These are phyloP conservation scores for Gomphus bonarii DNA, from an alignment of 1,284 basidiomycete genomes.

Conservation along the genomic window DNA sequence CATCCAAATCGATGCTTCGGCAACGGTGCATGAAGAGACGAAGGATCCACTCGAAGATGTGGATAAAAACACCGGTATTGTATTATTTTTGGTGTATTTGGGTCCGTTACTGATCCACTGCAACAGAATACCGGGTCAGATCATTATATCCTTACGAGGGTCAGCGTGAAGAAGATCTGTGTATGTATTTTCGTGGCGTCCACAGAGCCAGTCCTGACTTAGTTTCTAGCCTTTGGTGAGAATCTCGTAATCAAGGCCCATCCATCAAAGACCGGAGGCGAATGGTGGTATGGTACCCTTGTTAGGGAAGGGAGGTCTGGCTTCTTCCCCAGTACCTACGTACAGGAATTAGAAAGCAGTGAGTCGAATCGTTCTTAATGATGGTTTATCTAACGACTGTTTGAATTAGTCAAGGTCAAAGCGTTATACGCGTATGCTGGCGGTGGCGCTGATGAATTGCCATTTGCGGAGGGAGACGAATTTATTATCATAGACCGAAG, in stretches of 20 bases:
- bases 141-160: constrained; percentile 78
- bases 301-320: constrained; percentile 63
- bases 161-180: constrained; percentile 79
- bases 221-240: constrained; percentile 62
- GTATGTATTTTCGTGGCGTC: constrained; percentile 30
- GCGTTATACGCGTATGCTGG: constrained; percentile 75
- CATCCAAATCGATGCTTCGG: constrained; percentile 39
- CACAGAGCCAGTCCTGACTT: constrained; percentile 9
- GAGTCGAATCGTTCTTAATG: constrained; percentile 23
- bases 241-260: constrained; percentile 75
- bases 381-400: constrained; percentile 11
- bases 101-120: constrained; percentile 6
- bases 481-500: constrained; percentile 70
- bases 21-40: constrained; percentile 21
- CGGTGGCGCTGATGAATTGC: constrained; percentile 65
- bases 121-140: constrained; percentile 59
- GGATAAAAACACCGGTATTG: constrained; percentile 51
- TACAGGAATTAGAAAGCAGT: constrained; percentile 63
- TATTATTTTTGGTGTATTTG: constrained; percentile 18
- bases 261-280: constrained; percentile 74
- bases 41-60: constrained; percentile 66
- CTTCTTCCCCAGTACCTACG: constrained; percentile 88
- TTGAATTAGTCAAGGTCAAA: constrained; percentile 47
- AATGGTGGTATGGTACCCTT: constrained; percentile 92
- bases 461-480: constrained; percentile 70